Evolutionary conservation across 2,329 filamentous ascomycete genomes (phyloP).

Genomic region (Cytospora piceae): DNA sequence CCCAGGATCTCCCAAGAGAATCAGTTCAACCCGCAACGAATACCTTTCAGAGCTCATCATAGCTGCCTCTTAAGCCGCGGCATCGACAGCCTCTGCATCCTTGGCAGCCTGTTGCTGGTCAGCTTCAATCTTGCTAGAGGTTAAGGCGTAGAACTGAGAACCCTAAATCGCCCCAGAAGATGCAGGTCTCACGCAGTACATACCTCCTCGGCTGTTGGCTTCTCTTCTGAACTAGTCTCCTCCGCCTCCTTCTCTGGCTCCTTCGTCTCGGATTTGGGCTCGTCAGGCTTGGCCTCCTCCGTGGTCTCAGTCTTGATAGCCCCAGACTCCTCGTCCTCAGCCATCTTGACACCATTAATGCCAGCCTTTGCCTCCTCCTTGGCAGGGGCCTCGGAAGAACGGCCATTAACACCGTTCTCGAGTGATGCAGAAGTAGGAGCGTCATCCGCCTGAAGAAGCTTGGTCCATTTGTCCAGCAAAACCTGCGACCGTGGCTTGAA

Average conservation of each 20-base stretch:
- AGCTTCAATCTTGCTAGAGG: not conserved
- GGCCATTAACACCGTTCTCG: slow-evolving; percentile 54
- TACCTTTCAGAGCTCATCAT: not conserved
- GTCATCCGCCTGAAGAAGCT: slow-evolving; percentile 65
- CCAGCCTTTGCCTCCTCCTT: slow-evolving; percentile 43
- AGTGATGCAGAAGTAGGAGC: slow-evolving; percentile 43
- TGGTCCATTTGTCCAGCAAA: slow-evolving; percentile 88
- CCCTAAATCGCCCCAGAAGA: not conserved
- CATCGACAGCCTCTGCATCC: slow-evolving; percentile 42
- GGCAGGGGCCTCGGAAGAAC: slow-evolving; percentile 44
- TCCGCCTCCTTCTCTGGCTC: slow-evolving; percentile 36
- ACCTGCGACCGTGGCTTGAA: slow-evolving; percentile 84
- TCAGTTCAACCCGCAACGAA: not conserved
- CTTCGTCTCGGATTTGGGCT: slow-evolving; percentile 37
- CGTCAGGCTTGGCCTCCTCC: slow-evolving; percentile 39
- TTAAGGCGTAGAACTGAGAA: not conserved
- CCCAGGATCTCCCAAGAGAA: slow-evolving; percentile 9
- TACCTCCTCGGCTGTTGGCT: slow-evolving; percentile 43
- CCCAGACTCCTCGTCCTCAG: slow-evolving; percentile 36
- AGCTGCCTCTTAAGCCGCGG: slow-evolving; percentile 39
- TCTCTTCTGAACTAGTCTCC: slow-evolving; percentile 37
- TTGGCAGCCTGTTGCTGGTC: slow-evolving; percentile 34
- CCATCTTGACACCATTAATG: slow-evolving; percentile 40
- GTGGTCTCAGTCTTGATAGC: slow-evolving; percentile 38
- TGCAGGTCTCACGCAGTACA: slow-evolving; percentile 28